Conservation (phyloP, 2,329 filamentous ascomycete genomes). For the Fusarium praegraminearum region DNA sequence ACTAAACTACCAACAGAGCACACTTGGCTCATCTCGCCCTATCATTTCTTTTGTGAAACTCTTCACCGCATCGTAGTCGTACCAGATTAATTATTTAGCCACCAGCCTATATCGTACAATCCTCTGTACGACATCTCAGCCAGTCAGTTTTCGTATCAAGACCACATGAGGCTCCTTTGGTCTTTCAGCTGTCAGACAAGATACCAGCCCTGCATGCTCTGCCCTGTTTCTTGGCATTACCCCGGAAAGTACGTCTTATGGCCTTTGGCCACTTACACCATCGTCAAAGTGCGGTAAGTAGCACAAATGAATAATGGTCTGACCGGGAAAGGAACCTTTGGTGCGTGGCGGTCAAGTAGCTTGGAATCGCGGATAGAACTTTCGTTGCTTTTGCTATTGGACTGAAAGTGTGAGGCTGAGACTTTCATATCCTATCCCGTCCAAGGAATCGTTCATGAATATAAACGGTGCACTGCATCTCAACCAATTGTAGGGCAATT, state of each 20-base stretch:
- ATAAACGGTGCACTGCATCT: background rate
- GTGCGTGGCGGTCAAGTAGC: slow-evolving; percentile 3
- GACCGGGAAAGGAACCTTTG: slow-evolving; percentile 2
- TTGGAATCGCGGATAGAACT: background rate
- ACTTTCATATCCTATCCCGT: background rate
- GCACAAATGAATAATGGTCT: background rate
- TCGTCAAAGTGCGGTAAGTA: slow-evolving; percentile 11
- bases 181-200: slow-evolving; percentile 21
- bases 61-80: slow-evolving; percentile 40
- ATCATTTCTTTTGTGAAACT: slow-evolving; percentile 12
- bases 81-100: slow-evolving; percentile 25
- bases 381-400: background rate
- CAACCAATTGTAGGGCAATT: background rate
- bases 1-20: no score
- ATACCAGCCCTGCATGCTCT: slow-evolving; percentile 8
- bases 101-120: background rate
- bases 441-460: background rate
- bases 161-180: slow-evolving; percentile 29
- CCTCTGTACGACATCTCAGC: background rate
- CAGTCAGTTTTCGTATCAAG: slow-evolving; percentile 16
- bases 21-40: background rate
- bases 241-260: slow-evolving; percentile 3
- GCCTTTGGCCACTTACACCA: background rate
- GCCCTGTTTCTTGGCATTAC: slow-evolving; percentile 1
- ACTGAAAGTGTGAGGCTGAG: background rate